Evolutionary conservation across 176 grass and related monocot species (phyloP).

Genomic region (Cenchrus fungigraminus): DNA sequence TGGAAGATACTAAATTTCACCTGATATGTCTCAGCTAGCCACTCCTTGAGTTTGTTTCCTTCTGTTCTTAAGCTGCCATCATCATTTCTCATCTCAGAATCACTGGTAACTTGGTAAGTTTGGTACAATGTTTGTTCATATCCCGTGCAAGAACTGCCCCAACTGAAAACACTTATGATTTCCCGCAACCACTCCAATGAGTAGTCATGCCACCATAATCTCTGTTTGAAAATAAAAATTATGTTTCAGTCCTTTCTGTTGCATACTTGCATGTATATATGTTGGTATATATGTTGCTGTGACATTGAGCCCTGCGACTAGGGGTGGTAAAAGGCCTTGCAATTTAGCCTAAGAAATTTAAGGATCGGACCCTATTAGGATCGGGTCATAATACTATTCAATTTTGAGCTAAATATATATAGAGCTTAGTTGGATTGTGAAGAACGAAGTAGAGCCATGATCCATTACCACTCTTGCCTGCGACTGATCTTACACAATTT

Average conservation of each 20-base stretch:
- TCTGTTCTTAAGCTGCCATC: not conserved
- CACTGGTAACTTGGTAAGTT: not conserved
- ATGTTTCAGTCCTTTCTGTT: not conserved
- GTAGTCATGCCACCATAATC: not conserved
- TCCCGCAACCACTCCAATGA: conserved; percentile 28
- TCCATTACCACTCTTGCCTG: not conserved
- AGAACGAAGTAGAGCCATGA: too few species aligned
- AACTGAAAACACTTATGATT: conserved; percentile 33
- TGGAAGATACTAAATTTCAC: not conserved
- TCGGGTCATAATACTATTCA: too few species aligned
- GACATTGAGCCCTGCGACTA: not conserved
- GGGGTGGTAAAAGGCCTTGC: too few species aligned
- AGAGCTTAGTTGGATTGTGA: too few species aligned
- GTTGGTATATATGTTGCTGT: not conserved
- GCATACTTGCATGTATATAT: not conserved
- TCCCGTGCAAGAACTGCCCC: conserved; percentile 9
- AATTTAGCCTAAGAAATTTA: too few species aligned
- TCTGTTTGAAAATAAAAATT: not conserved
- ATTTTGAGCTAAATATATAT: too few species aligned
- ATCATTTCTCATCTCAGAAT: not conserved
- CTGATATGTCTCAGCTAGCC: not conserved
- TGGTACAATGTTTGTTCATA: conserved; percentile 18
- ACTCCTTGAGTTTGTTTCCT: not conserved
- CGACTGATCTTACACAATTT: not conserved
- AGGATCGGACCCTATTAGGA: too few species aligned